These are phyloP conservation scores for Nitzschia palea DNA, from an alignment of 108 stramenopile genomes.

Conservation along the genomic window DNA sequence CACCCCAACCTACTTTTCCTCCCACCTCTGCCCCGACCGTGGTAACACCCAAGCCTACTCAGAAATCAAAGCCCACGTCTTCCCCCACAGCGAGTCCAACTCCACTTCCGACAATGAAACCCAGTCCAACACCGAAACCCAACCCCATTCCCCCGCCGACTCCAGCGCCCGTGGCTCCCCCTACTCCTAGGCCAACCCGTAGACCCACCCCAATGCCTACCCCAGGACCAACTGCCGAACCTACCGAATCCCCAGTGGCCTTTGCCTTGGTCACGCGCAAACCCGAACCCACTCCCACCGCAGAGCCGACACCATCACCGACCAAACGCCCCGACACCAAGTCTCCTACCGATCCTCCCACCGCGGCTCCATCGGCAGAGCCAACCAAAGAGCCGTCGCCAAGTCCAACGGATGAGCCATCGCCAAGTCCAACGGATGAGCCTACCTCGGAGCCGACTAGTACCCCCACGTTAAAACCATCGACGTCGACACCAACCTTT, in stretches of 20 bases:
- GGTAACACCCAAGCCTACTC: not conserved
- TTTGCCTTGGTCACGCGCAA: not conserved
- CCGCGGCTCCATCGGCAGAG: not conserved
- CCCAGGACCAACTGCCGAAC: too few species aligned
- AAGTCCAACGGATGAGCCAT: not conserved
- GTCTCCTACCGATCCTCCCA: too few species aligned
- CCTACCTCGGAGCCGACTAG: not conserved
- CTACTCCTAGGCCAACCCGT: conserved; percentile 1
- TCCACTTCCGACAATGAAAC: not conserved
- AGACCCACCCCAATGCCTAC: not conserved
- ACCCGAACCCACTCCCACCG: not conserved
- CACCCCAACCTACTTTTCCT: not conserved
- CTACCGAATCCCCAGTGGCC: too few species aligned
- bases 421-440: not conserved
- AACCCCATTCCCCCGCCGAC: not conserved
- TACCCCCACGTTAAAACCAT: not conserved
- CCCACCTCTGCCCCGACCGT: not conserved
- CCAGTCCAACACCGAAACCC: not conserved
- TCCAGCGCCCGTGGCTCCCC: not conserved
- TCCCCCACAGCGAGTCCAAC: not conserved
- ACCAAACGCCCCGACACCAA: too few species aligned
- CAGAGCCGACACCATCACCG: not conserved
- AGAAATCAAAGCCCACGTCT: not conserved
- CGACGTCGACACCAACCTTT: not conserved
- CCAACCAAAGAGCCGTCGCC: not conserved